A percentile compares a stretch with the other conserved stretches of the same genome.
Conservation (phyloP, 179 eudicot species). For the Carnegiea gigantea region DNA sequence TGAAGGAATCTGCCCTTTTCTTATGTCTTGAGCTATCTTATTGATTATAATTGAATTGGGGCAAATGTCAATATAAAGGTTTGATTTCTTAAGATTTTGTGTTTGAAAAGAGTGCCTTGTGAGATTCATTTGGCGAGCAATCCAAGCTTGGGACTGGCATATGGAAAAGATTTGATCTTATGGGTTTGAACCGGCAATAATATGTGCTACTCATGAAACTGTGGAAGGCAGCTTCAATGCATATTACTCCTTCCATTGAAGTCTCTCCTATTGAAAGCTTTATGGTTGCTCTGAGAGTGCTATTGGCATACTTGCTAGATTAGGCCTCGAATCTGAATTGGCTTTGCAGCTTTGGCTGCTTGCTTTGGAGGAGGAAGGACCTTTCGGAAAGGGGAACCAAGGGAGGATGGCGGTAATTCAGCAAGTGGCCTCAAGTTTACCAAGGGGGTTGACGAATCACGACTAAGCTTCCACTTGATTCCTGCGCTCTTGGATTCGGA, state of each 20-base stretch:
- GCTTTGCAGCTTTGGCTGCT: too few relatives aligned
- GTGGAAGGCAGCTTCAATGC: background rate
- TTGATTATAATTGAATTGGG: background rate
- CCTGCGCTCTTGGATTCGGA: too few relatives aligned
- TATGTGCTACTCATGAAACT: background rate
- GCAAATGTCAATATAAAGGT: background rate
- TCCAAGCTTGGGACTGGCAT: background rate
- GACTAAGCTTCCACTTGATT: too few relatives aligned
- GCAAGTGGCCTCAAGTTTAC: too few relatives aligned
- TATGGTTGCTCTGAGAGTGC: too few relatives aligned
- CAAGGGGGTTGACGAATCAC: too few relatives aligned
- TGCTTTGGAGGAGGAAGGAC: too few relatives aligned
- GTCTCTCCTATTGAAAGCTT: background rate
- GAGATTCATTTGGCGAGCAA: conserved; percentile 1
- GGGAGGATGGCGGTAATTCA: too few relatives aligned
- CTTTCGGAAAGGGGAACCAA: too few relatives aligned
- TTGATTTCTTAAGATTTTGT: background rate
- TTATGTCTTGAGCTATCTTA: background rate
- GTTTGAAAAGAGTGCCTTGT: background rate
- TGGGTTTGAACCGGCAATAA: background rate
- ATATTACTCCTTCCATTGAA: background rate
- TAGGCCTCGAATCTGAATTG: background rate
- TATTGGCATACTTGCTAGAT: background rate
- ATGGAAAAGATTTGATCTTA: background rate
- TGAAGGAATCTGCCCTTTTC: background rate